Evolutionary conservation across 352 stramenopile genomes (phyloP), one percentile per base, ranked within the genome.

Genomic region (Saprolegnia parasitica): DNA sequence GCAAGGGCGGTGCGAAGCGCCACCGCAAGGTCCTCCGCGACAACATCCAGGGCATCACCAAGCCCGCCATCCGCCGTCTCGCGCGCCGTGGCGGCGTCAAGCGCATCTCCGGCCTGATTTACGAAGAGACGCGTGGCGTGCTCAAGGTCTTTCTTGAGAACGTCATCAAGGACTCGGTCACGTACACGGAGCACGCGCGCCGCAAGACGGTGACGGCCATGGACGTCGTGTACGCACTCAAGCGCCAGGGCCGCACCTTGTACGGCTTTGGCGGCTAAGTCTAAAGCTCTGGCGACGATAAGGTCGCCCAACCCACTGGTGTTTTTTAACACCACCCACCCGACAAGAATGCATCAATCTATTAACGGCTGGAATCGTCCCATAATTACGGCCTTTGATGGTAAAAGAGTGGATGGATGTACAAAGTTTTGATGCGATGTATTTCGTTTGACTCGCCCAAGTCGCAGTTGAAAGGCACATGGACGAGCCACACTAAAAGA

Each of bases 81-180:
- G 97, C 96, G 72, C 96, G 97, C 83, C 91, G 96, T 96, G 96
- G 96, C 72, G 96, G 96, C 88, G 96, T 98, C 56, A 98, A 98
- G 90, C 94, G 96, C 79, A 99, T 98, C 77, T 97, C 88, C 23
- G 96, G 96, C 71, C 86, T 99, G 50, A 99, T 99, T 79, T 99
- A 99, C 80, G 96, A 99, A 81, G 96, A 99, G 81, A 99, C 95
- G 46, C 90, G 96, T 73, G 96, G 96, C 71, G 96, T 99, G 39
- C 89, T 99, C 67, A 99, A 99, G 87, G 95, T 98, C 26, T 99
- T 99, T 82, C 85, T 99, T 15, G 96, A 99, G 81, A 98, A 98
- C 81, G 93, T 98, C n/a, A 98, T 99, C 81, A 83, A 89, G 75
- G 94, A 98, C 78, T 94, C 93, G 46, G 86, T 98, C 23, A 98